Percentiles rank a stretch among this genome's conserved stretches.
These are phyloP conservation scores for Botryotinia narcissicola DNA, from an alignment of 2,329 filamentous ascomycete genomes.

Conservation along the genomic window DNA sequence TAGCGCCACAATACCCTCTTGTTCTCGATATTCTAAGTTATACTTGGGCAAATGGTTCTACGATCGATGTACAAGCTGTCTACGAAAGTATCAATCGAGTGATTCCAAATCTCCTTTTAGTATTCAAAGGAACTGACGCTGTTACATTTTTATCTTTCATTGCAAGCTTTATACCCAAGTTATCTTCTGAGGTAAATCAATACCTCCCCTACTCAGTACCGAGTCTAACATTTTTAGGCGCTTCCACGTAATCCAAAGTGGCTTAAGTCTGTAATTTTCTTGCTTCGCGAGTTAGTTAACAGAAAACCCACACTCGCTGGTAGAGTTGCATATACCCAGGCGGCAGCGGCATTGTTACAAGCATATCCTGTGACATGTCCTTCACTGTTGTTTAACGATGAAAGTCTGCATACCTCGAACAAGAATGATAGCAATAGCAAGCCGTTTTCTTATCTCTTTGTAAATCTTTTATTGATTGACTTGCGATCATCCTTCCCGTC, in stretches of 20 bases:
- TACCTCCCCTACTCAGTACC: not conserved
- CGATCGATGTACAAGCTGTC: constrained; percentile 34
- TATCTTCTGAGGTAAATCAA: constrained; percentile 46
- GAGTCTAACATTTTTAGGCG: constrained; percentile 41
- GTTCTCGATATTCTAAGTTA: constrained; percentile 55
- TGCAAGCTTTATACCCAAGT: constrained; percentile 50
- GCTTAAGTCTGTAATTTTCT: constrained; percentile 48
- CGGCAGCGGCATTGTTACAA: constrained; percentile 56
- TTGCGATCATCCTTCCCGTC: constrained; percentile 61
- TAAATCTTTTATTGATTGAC: constrained; percentile 65
- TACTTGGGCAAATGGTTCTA: constrained; percentile 55
- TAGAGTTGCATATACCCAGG: constrained; percentile 58
- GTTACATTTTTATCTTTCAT: constrained; percentile 59
- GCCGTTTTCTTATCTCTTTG: constrained; percentile 59
- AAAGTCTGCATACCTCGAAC: constrained; percentile 28
- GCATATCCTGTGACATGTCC: constrained; percentile 50
- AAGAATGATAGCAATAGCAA: constrained; percentile 41
- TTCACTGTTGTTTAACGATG: constrained; percentile 52
- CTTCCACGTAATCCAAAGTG: constrained; percentile 52
- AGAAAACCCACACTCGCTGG: constrained; percentile 54
- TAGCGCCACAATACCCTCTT: constrained; percentile 52
- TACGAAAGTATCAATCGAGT: constrained; percentile 48
- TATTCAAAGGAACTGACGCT: constrained; percentile 58
- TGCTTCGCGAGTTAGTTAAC: constrained; percentile 53
- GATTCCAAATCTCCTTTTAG: constrained; percentile 49